A percentile compares a stretch with the other conserved stretches of the same genome.
phyloP scores from a whole-genome alignment of 176 grass and related monocot species.

The Avena sativa region DNA sequence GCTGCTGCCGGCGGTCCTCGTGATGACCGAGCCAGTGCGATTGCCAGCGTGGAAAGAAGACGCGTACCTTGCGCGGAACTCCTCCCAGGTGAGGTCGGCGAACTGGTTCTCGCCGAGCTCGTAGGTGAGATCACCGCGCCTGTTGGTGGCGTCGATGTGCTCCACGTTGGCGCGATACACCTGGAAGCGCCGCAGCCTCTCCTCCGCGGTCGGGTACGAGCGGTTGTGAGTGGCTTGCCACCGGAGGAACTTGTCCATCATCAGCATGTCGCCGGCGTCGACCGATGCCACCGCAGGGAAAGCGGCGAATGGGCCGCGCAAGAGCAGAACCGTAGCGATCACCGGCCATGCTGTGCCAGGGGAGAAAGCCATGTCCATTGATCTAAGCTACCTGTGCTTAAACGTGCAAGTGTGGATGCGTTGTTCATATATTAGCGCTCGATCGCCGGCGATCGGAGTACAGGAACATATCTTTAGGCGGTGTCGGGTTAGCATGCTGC shows the following conservation, averaged over 20 bases:
- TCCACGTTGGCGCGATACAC: conserved; percentile 54
- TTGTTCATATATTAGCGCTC: too few relatives aligned
- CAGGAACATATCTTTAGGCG: too few relatives aligned
- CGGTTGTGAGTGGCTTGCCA: conserved; percentile 45
- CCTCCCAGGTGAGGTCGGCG: conserved; percentile 55
- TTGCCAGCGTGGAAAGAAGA: not conserved
- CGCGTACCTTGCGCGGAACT: conserved; percentile 44
- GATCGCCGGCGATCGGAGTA: too few relatives aligned
- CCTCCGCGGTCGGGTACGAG: conserved; percentile 29
- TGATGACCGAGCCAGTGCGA: not conserved
- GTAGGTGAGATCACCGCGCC: conserved; percentile 30
- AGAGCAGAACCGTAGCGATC: conserved; percentile 3
- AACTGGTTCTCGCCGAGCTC: conserved; percentile 61
- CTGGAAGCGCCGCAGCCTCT: conserved; percentile 49
- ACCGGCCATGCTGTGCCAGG: not conserved
- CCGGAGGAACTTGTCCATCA: conserved; percentile 44
- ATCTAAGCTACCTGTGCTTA: too few relatives aligned
- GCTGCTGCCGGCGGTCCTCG: not conserved
- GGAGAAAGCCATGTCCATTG: too few relatives aligned
- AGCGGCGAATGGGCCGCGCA: not conserved
- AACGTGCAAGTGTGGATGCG: too few relatives aligned
- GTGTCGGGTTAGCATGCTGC: too few relatives aligned
- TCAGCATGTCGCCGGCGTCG: conserved; percentile 7
- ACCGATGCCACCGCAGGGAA: not conserved
- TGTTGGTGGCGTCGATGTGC: conserved; percentile 50